phyloP scores from a whole-genome alignment of 2,329 filamentous ascomycete species.

The Colletotrichum neosansevieriae region DNA sequence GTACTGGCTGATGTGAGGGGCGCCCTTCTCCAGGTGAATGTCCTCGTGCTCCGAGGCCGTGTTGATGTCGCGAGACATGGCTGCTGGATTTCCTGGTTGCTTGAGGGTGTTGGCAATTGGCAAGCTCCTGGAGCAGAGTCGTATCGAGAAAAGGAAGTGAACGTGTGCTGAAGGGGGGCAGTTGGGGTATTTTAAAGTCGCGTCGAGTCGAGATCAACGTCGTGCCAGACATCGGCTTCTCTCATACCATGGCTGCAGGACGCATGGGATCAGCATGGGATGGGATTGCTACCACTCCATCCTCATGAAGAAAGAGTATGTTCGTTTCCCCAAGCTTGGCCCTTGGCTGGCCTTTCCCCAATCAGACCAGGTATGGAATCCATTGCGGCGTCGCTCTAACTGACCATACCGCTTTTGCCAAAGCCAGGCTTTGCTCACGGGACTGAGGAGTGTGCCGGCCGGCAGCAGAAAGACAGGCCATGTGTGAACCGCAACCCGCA shows the following conservation, averaged over 20 bases:
- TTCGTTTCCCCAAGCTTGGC: slow-evolving; percentile 20
- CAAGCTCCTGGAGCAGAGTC: slow-evolving; percentile 33
- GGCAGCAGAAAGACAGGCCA: slow-evolving; percentile 6
- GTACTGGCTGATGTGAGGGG: slow-evolving; percentile 47
- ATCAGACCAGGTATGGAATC: slow-evolving; percentile 15
- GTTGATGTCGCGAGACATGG: slow-evolving; percentile 36
- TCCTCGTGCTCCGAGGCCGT: slow-evolving; percentile 35
- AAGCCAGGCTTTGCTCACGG: slow-evolving; percentile 30
- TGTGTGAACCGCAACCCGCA: slow-evolving; percentile 26
- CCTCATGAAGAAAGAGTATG: not conserved
- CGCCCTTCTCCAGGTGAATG: slow-evolving; percentile 48
- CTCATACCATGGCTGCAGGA: slow-evolving; percentile 29
- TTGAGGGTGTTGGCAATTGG: slow-evolving; percentile 16
- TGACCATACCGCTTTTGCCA: slow-evolving; percentile 3
- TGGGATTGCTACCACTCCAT: not conserved
- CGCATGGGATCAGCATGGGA: slow-evolving; percentile 17
- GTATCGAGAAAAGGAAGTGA: slow-evolving; percentile 15
- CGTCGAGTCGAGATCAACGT: slow-evolving; percentile 21
- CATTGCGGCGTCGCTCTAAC: not conserved
- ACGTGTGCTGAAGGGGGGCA: slow-evolving; percentile 18
- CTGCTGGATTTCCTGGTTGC: slow-evolving; percentile 14
- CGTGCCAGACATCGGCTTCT: slow-evolving; percentile 29
- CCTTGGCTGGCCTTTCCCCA: slow-evolving; percentile 26
- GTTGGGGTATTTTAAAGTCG: slow-evolving; percentile 30
- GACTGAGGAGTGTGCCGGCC: slow-evolving; percentile 9